Conservation (phyloP, 148 eudicot genomes). For the Spergularia marina region DNA sequence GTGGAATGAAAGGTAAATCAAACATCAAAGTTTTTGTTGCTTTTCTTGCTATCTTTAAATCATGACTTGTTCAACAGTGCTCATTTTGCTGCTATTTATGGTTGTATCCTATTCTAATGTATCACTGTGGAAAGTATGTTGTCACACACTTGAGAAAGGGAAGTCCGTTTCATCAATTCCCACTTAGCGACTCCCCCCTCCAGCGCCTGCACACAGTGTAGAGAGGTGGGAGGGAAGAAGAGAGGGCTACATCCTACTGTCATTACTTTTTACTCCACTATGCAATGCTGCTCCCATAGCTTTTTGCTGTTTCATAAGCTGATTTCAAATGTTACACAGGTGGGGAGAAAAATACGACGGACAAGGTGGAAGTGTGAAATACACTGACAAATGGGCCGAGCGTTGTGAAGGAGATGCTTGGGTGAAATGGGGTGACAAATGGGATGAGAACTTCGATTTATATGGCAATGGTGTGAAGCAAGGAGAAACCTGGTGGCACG, state of each 20-base stretch:
- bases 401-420: conserved; percentile 75
- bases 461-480: conserved; percentile 71
- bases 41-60: background rate
- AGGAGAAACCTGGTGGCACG: conserved; percentile 96
- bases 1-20: conserved; percentile 85
- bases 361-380: conserved; percentile 68
- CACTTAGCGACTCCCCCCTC: no score
- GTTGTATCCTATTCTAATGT: no score
- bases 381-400: conserved; percentile 98
- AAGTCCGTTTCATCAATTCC: no score
- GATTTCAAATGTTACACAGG: conserved; percentile 33
- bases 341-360: conserved; percentile 99
- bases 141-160: background rate
- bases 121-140: background rate
- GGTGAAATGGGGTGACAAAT: conserved; percentile 98
- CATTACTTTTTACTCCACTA: no score
- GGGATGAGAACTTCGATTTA: conserved; percentile 80
- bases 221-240: no score
- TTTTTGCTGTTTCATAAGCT: background rate
- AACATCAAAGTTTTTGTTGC: background rate
- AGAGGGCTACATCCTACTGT: no score
- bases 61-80: background rate
- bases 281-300: background rate
- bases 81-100: background rate
- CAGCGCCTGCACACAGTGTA: no score